Base-by-base conservation (phyloP, 768 basidiomycete species). In the Termitomyces sp. region DNA sequence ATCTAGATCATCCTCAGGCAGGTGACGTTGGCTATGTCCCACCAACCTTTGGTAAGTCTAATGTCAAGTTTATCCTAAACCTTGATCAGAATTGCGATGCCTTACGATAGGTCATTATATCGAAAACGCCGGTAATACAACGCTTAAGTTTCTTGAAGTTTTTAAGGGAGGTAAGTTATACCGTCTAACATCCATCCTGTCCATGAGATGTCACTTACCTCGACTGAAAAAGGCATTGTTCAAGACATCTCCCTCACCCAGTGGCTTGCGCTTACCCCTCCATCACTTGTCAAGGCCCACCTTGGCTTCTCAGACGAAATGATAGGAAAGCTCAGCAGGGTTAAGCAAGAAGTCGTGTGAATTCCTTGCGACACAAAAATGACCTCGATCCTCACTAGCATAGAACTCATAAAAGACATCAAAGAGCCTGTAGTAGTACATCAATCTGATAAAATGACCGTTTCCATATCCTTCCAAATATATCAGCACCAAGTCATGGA, bases 191-290 rank as follows among this genome's bases (percentile, higher is more conserved):
- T n/a, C 44, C 41, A 47, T n/a, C 44, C 39, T n/a, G 5, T 30
- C 40, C 14, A 32, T 14, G 19, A 42, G 21, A 42, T 17, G 8
- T 27, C 17, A 19, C 19, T 43, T 10, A 47, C 2, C 6, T 28
- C 1, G 3, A 28, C n/a, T 16, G n/a, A n/a, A 2, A n/a, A 10
- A 64, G 64, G 56, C 9, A 42, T 56, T 25, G 80, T 77, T 64
- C 77, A 84, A 65, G 84, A 86, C 60, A 72, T 84, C 55, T 81
- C 81, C 40, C 68, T 84, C 23, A 78, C 70, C 52, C 79, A 85
- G 63, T 85, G 84, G 84, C 72, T 86, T n/a, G 82, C 84, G 0
- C 66, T 85, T 35, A 82, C 79, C 0, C 84, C 84, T 5, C 79
- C 77, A 2, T 73, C 72, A 25, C 73, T 87, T 11, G 83, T 87